These are phyloP conservation scores for Boletus tomentosulus DNA, from an alignment of 768 basidiomycete species.

Conservation along the genomic window DNA sequence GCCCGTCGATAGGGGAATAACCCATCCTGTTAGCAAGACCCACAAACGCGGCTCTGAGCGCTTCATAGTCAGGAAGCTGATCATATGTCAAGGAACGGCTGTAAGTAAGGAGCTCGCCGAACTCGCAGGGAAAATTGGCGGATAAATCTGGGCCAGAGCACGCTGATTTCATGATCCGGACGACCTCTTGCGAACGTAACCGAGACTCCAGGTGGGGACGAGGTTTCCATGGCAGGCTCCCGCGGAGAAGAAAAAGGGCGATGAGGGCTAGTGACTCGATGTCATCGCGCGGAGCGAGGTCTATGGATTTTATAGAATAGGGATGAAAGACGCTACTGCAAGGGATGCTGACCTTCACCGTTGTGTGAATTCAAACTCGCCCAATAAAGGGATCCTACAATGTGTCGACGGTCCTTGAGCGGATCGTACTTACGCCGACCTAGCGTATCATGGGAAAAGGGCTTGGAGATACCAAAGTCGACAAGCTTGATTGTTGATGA, in stretches of 20 bases:
- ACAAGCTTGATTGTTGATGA: constrained; percentile 26
- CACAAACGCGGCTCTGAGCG: background rate
- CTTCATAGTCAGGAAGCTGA: background rate
- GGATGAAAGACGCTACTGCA: background rate
- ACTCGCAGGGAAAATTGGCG: background rate
- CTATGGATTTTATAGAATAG: background rate
- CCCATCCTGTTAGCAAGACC: background rate
- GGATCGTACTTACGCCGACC: constrained; percentile 17
- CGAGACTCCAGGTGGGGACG: background rate
- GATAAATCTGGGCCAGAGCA: background rate
- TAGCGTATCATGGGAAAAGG: background rate
- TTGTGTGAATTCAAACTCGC: constrained; percentile 32
- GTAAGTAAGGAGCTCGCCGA: background rate
- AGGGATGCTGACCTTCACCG: background rate
- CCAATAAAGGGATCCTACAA: constrained; percentile 31
- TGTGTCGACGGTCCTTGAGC: constrained; percentile 9
- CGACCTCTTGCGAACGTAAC: background rate
- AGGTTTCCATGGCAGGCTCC: background rate
- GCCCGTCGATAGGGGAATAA: background rate
- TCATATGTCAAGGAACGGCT: background rate
- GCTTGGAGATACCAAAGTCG: constrained; percentile 31
- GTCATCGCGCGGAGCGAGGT: constrained; percentile 1
- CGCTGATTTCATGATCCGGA: background rate
- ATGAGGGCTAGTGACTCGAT: background rate
- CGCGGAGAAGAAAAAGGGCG: background rate